Evolutionary conservation across 352 stramenopile species (phyloP), one percentile per base, ranked within the genome.

Genomic region (Thraustochytrium striatum): DNA sequence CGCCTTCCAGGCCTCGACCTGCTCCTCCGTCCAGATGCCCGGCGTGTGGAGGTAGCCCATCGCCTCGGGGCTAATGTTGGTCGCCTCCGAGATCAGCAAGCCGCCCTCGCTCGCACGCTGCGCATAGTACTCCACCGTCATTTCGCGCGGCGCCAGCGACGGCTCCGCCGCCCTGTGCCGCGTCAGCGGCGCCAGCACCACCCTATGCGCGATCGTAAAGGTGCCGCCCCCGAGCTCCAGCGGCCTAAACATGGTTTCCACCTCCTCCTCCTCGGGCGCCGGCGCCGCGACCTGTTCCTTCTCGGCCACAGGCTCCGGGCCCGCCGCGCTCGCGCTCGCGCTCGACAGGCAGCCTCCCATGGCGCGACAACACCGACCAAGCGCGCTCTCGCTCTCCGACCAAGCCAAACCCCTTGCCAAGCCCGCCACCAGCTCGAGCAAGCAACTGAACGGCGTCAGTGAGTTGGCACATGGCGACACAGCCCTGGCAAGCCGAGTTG

Each of bases 161-260:
- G 58, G 9, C 5, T 85, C 1, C 57, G 50, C 32, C 85, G 84
- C 7, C 79, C 84, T 9, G 13, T 58, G 43, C 38, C 82, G 84
- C 0, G 87, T 92, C 16, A 90, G 72, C 13, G 88, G 88, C n/a
- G 87, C 88, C 85, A 91, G 88, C 30, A 90, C 81, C 30, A 92
- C 79, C 41, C 88, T 86, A 57, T 92, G 86, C 36, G 69, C 55
- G 44, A 91, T 65, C 5, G 83, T 70, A 25, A 90, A n/a, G n/a
- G n/a, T n/a, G n/a, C n/a, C n/a, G n/a, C n/a, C n/a, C n/a, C n/a
- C n/a, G n/a, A n/a, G n/a, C n/a, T n/a, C n/a, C n/a, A n/a, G n/a
- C n/a, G n/a, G n/a, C n/a, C n/a, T n/a, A n/a, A n/a, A n/a, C n/a
- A n/a, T n/a, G n/a, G n/a, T n/a, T n/a, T n/a, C n/a, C n/a, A n/a